Conservation (phyloP, 371 early-diverging fungal genomes). For the Thermomucor indicae-seudaticae region DNA sequence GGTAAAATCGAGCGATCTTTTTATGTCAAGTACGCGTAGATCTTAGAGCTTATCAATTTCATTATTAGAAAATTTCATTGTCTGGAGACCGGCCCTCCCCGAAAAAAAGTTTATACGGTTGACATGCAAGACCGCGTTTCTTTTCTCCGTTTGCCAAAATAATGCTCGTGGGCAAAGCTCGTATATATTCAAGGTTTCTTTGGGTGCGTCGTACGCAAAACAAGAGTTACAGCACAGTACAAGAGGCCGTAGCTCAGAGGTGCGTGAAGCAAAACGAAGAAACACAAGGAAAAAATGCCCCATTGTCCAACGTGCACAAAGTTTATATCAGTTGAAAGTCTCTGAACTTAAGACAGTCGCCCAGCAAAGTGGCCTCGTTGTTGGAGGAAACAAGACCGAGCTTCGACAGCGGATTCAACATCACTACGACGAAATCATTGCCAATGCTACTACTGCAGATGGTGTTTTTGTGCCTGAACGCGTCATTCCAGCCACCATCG, state of each 20-base stretch:
- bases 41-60: neutral
- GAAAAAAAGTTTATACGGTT: neutral
- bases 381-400: conserved; percentile 15
- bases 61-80: conserved; percentile 1
- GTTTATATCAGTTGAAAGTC: conserved; percentile 7
- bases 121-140: neutral
- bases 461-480: neutral
- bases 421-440: conserved; percentile 5
- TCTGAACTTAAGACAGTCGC: conserved; percentile 15
- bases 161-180: too few species aligned
- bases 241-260: conserved; percentile 1
- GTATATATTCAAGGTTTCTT: too few species aligned
- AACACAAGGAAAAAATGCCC: neutral
- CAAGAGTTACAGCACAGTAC: neutral
- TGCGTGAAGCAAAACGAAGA: neutral
- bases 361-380: conserved; percentile 9
- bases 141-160: too few species aligned
- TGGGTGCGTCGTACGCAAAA: neutral
- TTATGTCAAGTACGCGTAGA: neutral
- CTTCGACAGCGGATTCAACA: conserved; percentile 12
- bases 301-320: too few species aligned
- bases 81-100: too few species aligned
- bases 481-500: conserved; percentile 29
- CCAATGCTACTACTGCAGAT: neutral
- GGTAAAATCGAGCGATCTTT: neutral